Evolutionary conservation across 768 basidiomycete genomes (phyloP).

Genomic region (Naematelia aurantialba): DNA sequence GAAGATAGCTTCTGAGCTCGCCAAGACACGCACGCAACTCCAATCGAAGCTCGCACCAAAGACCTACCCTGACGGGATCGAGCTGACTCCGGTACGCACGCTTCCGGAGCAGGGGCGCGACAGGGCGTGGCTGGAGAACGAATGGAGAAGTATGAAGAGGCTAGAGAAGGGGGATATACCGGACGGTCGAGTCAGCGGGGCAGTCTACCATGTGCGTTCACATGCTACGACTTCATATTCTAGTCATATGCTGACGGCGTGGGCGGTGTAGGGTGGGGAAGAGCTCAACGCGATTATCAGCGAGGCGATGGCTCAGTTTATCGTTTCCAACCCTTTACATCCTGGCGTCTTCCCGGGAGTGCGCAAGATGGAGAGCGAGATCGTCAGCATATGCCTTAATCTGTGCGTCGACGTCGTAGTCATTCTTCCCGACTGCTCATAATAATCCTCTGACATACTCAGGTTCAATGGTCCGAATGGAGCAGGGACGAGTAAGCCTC

Average conservation of each 20-base stretch:
- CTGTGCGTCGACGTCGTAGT: constrained; percentile 51
- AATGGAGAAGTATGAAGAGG: constrained; percentile 40
- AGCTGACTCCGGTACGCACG: constrained; percentile 18
- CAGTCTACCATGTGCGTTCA: constrained; percentile 48
- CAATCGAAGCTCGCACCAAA: constrained; percentile 37
- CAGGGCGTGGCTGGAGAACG: constrained; percentile 41
- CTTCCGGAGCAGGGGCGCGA: constrained; percentile 39
- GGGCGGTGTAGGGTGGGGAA: constrained; percentile 60
- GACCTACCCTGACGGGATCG: constrained; percentile 32
- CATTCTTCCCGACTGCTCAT: constrained; percentile 21
- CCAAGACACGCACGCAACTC: constrained; percentile 27
- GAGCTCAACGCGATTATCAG: constrained; percentile 74
- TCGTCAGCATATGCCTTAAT: constrained; percentile 78
- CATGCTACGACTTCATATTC: background rate
- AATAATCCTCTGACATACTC: constrained; percentile 1
- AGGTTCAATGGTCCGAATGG: constrained; percentile 76
- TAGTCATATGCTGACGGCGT: constrained; percentile 4
- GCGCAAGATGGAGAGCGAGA: constrained; percentile 95
- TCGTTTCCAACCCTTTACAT: constrained; percentile 84
- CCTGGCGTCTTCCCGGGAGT: constrained; percentile 84
- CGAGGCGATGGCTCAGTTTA: constrained; percentile 74
- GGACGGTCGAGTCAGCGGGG: constrained; percentile 43
- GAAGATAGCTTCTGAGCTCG: constrained; percentile 38
- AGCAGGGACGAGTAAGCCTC: constrained; percentile 64
- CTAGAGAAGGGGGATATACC: constrained; percentile 44